Evolutionary conservation across 371 early-diverging fungal genomes (phyloP).

Genomic region (Gilbertella persicaria): DNA sequence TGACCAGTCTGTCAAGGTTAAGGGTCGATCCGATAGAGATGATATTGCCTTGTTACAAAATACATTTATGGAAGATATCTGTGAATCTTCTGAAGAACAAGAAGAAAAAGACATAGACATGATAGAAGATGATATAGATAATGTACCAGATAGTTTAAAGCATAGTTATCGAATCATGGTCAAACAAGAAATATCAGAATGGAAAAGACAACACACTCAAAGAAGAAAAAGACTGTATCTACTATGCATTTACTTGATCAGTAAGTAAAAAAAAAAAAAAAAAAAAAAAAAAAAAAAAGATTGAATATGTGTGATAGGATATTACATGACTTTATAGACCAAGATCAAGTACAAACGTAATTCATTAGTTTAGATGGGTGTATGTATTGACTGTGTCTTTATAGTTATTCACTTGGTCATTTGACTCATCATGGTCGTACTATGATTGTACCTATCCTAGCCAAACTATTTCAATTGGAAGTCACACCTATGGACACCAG

Average conservation of each 20-base stretch:
- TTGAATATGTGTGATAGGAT: conserved; percentile 8
- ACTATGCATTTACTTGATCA: too few relatives aligned
- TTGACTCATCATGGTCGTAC: conserved; percentile 16
- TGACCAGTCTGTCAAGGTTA: background rate
- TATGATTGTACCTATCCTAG: conserved; percentile 17
- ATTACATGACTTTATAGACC: conserved; percentile 10
- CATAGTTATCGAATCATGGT: conserved; percentile 4
- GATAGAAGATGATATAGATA: background rate
- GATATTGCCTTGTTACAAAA: conserved; percentile 4
- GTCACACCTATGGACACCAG: background rate
- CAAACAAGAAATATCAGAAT: conserved; percentile 1
- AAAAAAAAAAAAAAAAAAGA: background rate
- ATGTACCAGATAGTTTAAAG: conserved; percentile 11
- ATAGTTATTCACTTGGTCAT: conserved; percentile 4
- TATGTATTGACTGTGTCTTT: background rate
- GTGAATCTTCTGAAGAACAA: conserved; percentile 6
- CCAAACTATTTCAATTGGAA: conserved; percentile 19
- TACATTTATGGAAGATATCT: conserved; percentile 1
- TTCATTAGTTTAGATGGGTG: background rate
- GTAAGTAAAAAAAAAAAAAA: conserved; percentile 6
- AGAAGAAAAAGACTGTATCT: too few relatives aligned
- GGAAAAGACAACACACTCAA: conserved; percentile 6
- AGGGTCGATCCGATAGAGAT: background rate
- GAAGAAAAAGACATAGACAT: conserved; percentile 1
- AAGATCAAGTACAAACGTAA: conserved; percentile 1